Conservation (phyloP, 2,329 filamentous ascomycete species). For the Pleoardoris graminearum region DNA sequence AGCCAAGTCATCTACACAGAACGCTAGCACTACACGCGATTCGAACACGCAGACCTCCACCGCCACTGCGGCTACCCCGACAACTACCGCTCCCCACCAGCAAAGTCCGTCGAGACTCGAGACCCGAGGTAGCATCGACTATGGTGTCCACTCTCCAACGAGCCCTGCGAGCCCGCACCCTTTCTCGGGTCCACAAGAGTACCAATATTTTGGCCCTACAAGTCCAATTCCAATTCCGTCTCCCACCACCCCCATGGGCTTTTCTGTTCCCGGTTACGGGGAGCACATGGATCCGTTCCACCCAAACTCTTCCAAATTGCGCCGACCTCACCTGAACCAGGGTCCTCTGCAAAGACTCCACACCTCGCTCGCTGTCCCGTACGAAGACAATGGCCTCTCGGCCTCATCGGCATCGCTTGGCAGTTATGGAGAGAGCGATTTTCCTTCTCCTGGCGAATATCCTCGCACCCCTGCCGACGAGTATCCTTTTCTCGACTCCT, state of each 20-base stretch:
- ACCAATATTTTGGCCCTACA: slow-evolving; percentile 42
- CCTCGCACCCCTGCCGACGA: slow-evolving; percentile 53
- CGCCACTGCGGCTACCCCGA: slow-evolving; percentile 23
- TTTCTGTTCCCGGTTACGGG: slow-evolving; percentile 44
- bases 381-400: slow-evolving; percentile 49
- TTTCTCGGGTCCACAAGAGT: slow-evolving; percentile 43
- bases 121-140: slow-evolving; percentile 39
- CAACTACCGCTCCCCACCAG: slow-evolving; percentile 23
- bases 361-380: slow-evolving; percentile 46
- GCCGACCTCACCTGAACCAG: slow-evolving; percentile 43
- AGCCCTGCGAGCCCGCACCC: slow-evolving; percentile 42
- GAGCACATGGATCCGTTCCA: slow-evolving; percentile 46
- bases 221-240: slow-evolving; percentile 48
- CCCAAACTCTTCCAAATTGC: slow-evolving; percentile 42
- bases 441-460: slow-evolving; percentile 52
- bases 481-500: slow-evolving; percentile 36
- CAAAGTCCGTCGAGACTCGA: slow-evolving; percentile 33
- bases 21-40: slow-evolving; percentile 29
- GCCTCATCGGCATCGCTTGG: slow-evolving; percentile 52
- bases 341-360: slow-evolving; percentile 50
- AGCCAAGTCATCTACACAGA: slow-evolving; percentile 48
- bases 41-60: slow-evolving; percentile 34
- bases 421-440: slow-evolving; percentile 54
- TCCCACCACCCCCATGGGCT: slow-evolving; percentile 41
- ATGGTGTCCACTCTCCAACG: slow-evolving; percentile 37